Base-by-base conservation (phyloP, 306 rosid species). In the Rosa persica region DNA sequence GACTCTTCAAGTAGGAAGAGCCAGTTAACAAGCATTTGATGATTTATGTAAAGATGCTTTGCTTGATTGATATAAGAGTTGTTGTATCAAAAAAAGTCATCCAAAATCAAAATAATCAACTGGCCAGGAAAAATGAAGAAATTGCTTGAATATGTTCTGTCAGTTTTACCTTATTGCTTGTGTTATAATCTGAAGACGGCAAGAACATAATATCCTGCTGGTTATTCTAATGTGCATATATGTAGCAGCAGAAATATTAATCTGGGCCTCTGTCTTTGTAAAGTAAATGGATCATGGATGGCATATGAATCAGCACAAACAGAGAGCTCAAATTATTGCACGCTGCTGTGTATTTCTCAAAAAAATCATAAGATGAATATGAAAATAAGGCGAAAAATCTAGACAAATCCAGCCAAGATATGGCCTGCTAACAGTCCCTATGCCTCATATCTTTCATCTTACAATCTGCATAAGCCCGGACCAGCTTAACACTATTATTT, bases 1-100 rank as follows among this genome's bases (percentile, higher is more conserved):
- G 81, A 83, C 62, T 61, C 40, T 11, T 25, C 39, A 61, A 13
- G 39, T 13, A 61, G 67, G 4, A 27, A 61, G 19, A 62, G 69
- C 42, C 17, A 5, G 15, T 12, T 60, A 23, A 60, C 62, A 8
- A 27, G n/a, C 67, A 61, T 30, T 12, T 34, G 44, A 15, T 62
- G 39, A 61, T 62, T 30, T 62, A 30, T 62, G 43, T 62, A 64
- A 8, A 64, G 43, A 34, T 64, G n/a, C 44, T 36, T 62, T 27
- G 19, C 9, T 60, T 4, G 16, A 25, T 22, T 36, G 11, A 1
- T 58, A 11, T 23, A 10, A 11, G 12, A 54, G 1, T 17, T 52
- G 25, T 20, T 55, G 27, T 51, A 19, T 51, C 22, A 51, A 17
- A 0, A 17, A 22, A 51, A 51, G 1, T 51, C 19, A 6, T 20